These are phyloP conservation scores for Russula dissimulans DNA, from an alignment of 768 basidiomycete genomes.

Conservation along the genomic window DNA sequence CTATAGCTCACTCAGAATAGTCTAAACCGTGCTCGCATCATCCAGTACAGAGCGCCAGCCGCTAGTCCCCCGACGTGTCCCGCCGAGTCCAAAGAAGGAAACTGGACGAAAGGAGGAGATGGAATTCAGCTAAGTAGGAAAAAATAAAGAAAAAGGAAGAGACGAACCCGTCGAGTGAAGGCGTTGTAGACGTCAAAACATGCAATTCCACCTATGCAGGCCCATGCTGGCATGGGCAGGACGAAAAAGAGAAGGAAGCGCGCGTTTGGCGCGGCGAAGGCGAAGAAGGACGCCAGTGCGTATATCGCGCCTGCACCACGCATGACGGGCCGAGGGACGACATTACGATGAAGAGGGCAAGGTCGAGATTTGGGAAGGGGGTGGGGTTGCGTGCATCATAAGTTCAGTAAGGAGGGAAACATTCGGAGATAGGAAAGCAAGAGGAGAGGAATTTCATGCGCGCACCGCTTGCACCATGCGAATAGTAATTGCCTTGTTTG, in stretches of 20 bases:
- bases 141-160: too few species aligned
- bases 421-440: too few species aligned
- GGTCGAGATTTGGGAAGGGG: neutral
- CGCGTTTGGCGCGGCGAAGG: conserved; percentile 56
- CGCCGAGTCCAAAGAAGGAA: conserved; percentile 8
- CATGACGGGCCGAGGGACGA: too few species aligned
- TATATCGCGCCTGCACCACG: conserved; percentile 53
- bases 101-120: neutral
- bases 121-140: too few species aligned
- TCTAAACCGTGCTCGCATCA: conserved; percentile 7
- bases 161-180: conserved; percentile 27
- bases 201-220: conserved; percentile 58
- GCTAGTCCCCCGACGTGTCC: conserved; percentile 15
- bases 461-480: conserved; percentile 71
- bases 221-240: conserved; percentile 74
- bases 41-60: conserved; percentile 12
- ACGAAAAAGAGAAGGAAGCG: conserved; percentile 67
- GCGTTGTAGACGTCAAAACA: conserved; percentile 43
- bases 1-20: neutral
- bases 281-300: conserved; percentile 60
- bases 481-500: conserved; percentile 27
- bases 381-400: neutral
- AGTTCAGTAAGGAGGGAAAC: neutral
- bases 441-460: neutral
- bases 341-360: too few species aligned